Percentiles rank a stretch among this genome's conserved stretches.
These are phyloP conservation scores for Fraxinus sp. DNA, from an alignment of 305 asterid genomes.

Conservation along the genomic window DNA sequence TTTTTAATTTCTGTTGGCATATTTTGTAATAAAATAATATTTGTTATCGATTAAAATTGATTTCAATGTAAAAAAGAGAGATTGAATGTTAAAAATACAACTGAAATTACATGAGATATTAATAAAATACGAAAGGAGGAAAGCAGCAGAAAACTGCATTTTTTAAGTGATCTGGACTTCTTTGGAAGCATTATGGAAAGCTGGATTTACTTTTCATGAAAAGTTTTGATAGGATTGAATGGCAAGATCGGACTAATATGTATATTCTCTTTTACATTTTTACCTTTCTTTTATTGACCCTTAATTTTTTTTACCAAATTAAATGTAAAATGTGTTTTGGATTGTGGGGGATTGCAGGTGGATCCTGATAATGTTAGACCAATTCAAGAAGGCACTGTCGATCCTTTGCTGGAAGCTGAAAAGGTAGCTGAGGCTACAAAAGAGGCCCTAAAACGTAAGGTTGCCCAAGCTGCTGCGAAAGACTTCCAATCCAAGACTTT, in stretches of 20 bases:
- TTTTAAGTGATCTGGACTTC: neutral
- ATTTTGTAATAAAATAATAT: neutral
- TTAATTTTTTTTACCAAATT: neutral
- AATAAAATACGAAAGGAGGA: neutral
- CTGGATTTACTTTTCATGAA: neutral
- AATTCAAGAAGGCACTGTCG: constrained; percentile 52
- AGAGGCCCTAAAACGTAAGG: constrained; percentile 92
- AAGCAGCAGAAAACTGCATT: neutral
- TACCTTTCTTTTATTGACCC: neutral
- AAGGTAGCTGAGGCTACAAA: constrained; percentile 86
- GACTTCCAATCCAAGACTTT: constrained; percentile 69
- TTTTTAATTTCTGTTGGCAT: neutral
- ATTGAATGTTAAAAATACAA: neutral
- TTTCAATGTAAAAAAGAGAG: neutral
- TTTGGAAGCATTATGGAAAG: constrained; percentile 1
- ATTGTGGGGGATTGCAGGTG: constrained; percentile 57
- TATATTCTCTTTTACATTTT: neutral
- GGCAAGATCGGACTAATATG: neutral
- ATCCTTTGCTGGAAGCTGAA: constrained; percentile 90
- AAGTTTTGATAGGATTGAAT: neutral
- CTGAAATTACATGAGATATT: neutral
- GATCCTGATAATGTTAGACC: constrained; percentile 88
- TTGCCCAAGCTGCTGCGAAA: constrained; percentile 77
- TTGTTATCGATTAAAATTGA: neutral
- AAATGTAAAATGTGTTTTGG: neutral